phyloP scores from a whole-genome alignment of 345 rosid genomes.

The Eucalyptus dawsonii region DNA sequence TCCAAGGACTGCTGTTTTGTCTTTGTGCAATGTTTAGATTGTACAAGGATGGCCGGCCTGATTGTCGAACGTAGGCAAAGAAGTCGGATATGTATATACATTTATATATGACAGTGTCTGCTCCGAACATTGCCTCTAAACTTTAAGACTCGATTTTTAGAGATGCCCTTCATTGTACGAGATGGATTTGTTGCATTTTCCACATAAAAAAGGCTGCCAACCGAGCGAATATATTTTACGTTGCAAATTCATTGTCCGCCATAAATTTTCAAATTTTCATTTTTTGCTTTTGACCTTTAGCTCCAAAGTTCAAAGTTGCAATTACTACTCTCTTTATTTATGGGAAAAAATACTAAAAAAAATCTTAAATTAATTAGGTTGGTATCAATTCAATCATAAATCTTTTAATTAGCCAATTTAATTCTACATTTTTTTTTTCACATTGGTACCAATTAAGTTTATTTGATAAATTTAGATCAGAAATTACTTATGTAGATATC shows the following conservation, averaged over 20 bases:
- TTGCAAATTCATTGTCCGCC: not conserved
- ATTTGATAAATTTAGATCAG: rapidly evolving
- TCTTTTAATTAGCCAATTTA: rapidly evolving
- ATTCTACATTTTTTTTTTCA: rapidly evolving
- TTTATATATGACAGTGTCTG: not conserved
- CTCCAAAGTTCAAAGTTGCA: not conserved
- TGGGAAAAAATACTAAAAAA: no score
- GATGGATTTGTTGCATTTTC: not conserved
- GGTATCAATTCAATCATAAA: rapidly evolving
- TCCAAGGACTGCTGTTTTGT: not conserved
- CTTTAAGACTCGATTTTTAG: not conserved
- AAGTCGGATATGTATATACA: not conserved
- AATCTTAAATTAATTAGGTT: rapidly evolving
- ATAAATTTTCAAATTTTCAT: not conserved
- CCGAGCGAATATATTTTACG: not conserved
- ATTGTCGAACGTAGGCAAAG: not conserved
- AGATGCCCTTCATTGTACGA: not conserved
- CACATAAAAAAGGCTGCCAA: not conserved
- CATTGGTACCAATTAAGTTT: rapidly evolving
- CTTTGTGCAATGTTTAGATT: not conserved
- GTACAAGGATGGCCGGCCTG: not conserved
- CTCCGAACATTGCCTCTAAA: not conserved
- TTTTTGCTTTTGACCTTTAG: not conserved
- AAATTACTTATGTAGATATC: rapidly evolving
- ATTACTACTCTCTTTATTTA: not conserved